A percentile compares a stretch with the other conserved stretches of the same genome.
Evolutionary conservation across 1,284 basidiomycete species (phyloP).

Genomic region (Ceratobasidium sp.): DNA sequence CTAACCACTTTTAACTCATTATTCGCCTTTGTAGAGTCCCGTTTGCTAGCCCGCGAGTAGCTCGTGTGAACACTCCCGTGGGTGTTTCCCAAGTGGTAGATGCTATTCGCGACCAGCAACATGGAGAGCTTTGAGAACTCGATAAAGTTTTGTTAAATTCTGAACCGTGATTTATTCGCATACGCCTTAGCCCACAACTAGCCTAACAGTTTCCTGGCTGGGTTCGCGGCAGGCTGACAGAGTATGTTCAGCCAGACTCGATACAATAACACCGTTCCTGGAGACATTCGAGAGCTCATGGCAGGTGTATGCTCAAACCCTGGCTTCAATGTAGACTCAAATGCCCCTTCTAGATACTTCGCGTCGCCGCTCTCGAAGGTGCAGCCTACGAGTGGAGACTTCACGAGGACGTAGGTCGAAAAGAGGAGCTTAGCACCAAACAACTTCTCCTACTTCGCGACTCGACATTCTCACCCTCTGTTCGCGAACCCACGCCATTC

Average conservation of each 20-base stretch:
- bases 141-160: constrained; percentile 35
- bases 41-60: background rate
- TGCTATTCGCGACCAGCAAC: constrained; percentile 13
- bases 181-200: background rate
- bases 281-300: constrained; percentile 45
- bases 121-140: constrained; percentile 26
- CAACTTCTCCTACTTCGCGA: constrained; percentile 39
- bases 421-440: constrained; percentile 40
- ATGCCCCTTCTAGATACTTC: constrained; percentile 22
- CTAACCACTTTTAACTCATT: background rate
- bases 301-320: background rate
- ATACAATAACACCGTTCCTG: constrained; percentile 38
- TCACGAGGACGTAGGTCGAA: constrained; percentile 32
- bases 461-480: constrained; percentile 27
- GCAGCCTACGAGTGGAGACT: constrained; percentile 46
- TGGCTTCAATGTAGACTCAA: background rate
- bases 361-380: constrained; percentile 41
- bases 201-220: background rate
- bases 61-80: constrained; percentile 11
- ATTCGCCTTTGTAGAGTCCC: background rate
- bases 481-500: constrained; percentile 15
- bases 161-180: background rate
- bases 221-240: constrained; percentile 26
- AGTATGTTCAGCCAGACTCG: constrained; percentile 37
- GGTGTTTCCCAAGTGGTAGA: constrained; percentile 13